Evolutionary conservation across 768 basidiomycete species (phyloP), one percentile per base, ranked within the genome.

Genomic region (Gymnopilus dilepis): DNA sequence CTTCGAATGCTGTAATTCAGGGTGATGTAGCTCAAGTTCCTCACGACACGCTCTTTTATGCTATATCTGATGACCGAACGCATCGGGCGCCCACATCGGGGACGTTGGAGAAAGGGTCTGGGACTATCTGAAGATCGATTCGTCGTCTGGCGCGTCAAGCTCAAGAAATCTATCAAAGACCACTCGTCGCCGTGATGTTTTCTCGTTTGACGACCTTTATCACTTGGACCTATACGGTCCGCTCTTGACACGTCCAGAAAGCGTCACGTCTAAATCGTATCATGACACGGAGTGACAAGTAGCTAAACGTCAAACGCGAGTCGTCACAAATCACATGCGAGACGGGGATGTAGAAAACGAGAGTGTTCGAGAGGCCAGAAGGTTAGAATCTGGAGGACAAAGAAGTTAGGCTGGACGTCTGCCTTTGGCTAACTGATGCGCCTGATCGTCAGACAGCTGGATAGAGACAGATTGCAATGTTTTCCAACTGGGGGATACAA

Each of bases 281-380:
- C 33, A 22, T 40, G 50, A 51, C 58, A 50, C 50, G 34, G 21
- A 19, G 38, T 41, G 38, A 45, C 26, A 51, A 42, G 11, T 4
- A 24, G 9, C 40, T 38, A 40, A 37, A 59, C n/a, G 55, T 26
- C 47, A 60, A 60, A 60, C 59, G 53, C 59, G 59, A 60, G 42
- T 33, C 45, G 59, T 60, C 59, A 60, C 59, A 55, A 21, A 60
- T 60, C 59, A 60, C 59, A 60, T 60, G 59, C 12, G 40, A 34
- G 21, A 40, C 12, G 17, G 31, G 9, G 43, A 17, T 21, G 3
- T 6, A 56, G 33, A n/a, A n/a, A 37, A 30, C 4, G 13, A n/a
- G 24, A 21, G 21, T 8, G 2, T 12, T 8, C 30, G 22, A 24
- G 22, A 47, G 12, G 9, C 24, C 26, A 13, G 13, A 47, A 15